Evolutionary conservation across 2,329 filamentous ascomycete species (phyloP).

Genomic region (Hypoxylon sp.): DNA sequence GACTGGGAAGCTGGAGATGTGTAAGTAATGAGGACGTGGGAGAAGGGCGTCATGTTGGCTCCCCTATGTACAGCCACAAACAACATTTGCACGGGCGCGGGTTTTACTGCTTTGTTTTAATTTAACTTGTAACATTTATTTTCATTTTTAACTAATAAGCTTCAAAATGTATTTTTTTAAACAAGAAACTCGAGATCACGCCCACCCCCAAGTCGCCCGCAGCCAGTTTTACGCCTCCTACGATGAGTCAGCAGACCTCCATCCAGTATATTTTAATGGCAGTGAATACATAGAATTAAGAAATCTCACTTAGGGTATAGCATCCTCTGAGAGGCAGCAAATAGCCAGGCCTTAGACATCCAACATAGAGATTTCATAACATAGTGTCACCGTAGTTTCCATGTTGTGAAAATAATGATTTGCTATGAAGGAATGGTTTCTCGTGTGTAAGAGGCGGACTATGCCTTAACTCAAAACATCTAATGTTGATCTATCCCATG

Average conservation of each 20-base stretch:
- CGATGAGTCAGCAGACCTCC: too few relatives aligned
- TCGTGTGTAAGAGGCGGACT: background rate
- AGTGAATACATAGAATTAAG: background rate
- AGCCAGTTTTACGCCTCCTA: too few relatives aligned
- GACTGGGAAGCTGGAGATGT: background rate
- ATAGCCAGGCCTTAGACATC: background rate
- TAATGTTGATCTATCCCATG: background rate
- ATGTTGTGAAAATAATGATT: background rate
- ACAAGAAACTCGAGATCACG: too few relatives aligned
- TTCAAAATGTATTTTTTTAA: too few relatives aligned
- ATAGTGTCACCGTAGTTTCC: background rate
- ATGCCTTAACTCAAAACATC: background rate
- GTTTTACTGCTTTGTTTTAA: too few relatives aligned
- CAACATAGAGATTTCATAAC: background rate
- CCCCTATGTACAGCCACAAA: constrained; percentile 22
- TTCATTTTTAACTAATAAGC: too few relatives aligned
- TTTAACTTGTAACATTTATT: too few relatives aligned
- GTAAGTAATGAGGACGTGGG: constrained; percentile 26
- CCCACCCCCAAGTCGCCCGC: too few relatives aligned
- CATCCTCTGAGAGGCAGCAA: background rate
- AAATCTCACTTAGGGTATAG: background rate
- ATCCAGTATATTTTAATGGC: background rate
- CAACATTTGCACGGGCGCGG: constrained; percentile 12
- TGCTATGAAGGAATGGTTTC: background rate
- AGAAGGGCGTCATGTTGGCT: too few relatives aligned